Conservation (phyloP, 2,329 filamentous ascomycete species). For the Ceratocystiopsis brevicomis region DNA sequence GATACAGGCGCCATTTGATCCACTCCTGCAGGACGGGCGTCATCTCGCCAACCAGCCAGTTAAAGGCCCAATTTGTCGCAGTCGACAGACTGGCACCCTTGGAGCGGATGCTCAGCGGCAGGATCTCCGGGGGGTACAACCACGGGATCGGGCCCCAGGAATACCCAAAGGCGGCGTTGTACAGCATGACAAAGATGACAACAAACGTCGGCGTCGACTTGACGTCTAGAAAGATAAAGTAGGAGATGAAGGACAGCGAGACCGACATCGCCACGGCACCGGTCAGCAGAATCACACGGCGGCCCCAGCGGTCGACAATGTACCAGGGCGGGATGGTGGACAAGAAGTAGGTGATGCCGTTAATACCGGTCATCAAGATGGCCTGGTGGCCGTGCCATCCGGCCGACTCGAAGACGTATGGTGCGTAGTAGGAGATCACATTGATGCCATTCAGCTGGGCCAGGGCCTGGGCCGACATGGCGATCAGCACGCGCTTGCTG, state of each 20-base stretch:
- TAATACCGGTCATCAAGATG: slow-evolving; percentile 93
- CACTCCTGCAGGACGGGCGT: slow-evolving; percentile 82
- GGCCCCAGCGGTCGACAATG: slow-evolving; percentile 79
- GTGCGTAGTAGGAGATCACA: slow-evolving; percentile 97
- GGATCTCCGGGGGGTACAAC: slow-evolving; percentile 96
- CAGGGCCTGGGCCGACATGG: slow-evolving; percentile 92
- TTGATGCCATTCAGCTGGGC: slow-evolving; percentile 98
- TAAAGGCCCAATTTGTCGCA: slow-evolving; percentile 94
- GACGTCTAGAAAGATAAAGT: slow-evolving; percentile 84
- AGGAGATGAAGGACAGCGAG: slow-evolving; percentile 76
- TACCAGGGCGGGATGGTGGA: slow-evolving; percentile 96
- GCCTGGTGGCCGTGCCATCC: slow-evolving; percentile 87
- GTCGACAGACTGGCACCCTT: slow-evolving; percentile 95
- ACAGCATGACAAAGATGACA: slow-evolving; percentile 91
- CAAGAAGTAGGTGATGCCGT: slow-evolving; percentile 68
- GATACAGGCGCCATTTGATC: slow-evolving; percentile 86
- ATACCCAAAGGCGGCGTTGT: slow-evolving; percentile 92
- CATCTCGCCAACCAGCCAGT: slow-evolving; percentile 91
- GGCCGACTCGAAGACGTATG: slow-evolving; percentile 86
- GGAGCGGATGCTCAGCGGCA: slow-evolving; percentile 87
- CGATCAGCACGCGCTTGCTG: slow-evolving; percentile 82
- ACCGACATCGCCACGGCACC: slow-evolving; percentile 81
- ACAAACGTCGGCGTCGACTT: slow-evolving; percentile 62
- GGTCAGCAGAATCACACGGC: slow-evolving; percentile 72
- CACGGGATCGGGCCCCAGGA: slow-evolving; percentile 94